phyloP scores from a whole-genome alignment of 257 asterid genomes.

The Lantana camara region DNA sequence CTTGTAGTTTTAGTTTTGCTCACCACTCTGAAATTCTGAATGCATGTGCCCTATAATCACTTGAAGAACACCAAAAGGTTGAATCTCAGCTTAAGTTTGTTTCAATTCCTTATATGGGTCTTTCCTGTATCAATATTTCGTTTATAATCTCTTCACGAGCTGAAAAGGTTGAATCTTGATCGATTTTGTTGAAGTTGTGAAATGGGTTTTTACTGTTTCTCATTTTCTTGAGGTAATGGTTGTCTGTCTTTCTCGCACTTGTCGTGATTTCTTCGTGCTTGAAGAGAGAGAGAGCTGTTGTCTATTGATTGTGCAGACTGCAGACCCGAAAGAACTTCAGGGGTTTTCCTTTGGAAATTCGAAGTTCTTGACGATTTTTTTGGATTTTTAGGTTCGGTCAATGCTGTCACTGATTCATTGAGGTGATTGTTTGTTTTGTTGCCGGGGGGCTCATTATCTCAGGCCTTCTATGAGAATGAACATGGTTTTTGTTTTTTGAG shows the following conservation, averaged over 20 bases:
- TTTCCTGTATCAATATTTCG: too few relatives aligned
- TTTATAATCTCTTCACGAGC: conserved; percentile 13
- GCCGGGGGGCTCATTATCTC: background rate
- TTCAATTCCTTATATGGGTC: too few relatives aligned
- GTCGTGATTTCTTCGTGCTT: background rate
- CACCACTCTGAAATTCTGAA: conserved; percentile 1
- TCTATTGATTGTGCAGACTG: background rate
- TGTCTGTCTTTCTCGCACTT: background rate
- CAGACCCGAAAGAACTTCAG: conserved; percentile 13
- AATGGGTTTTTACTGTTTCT: background rate
- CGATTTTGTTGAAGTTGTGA: conserved; percentile 2
- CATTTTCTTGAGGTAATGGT: background rate
- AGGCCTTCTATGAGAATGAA: background rate
- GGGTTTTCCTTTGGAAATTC: background rate
- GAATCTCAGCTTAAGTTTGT: too few relatives aligned
- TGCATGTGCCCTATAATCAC: conserved; percentile 10
- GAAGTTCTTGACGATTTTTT: background rate
- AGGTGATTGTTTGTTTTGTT: background rate
- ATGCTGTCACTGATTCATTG: background rate
- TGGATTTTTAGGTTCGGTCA: background rate
- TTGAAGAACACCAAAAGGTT: too few relatives aligned
- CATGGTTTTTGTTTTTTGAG: background rate
- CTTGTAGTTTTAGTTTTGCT: background rate
- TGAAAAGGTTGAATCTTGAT: conserved; percentile 5
- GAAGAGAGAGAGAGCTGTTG: background rate